Percentiles rank a stretch among this genome's conserved stretches.
phyloP scores from a whole-genome alignment of 2,329 filamentous ascomycete genomes.

The Trichophyton benhamiae region DNA sequence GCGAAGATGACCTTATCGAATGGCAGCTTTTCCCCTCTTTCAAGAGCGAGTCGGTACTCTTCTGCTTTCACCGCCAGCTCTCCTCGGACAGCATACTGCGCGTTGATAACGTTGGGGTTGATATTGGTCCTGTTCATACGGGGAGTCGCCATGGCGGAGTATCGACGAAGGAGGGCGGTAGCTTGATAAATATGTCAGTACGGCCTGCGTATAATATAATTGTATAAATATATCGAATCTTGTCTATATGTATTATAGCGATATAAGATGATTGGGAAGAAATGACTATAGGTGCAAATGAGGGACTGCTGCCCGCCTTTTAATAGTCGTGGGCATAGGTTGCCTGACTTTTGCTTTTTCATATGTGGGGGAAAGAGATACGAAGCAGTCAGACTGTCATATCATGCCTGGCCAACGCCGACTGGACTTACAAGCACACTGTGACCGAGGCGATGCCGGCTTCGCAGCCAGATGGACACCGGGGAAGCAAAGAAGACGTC shows the following conservation, averaged over 20 bases:
- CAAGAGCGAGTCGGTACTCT: constrained; percentile 65
- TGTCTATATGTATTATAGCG: no score
- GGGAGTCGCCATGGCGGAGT: constrained; percentile 19
- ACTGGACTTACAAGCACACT: constrained; percentile 1
- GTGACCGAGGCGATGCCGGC: neutral
- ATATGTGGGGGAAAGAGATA: neutral
- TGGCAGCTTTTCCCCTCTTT: constrained; percentile 45
- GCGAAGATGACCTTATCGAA: constrained; percentile 88
- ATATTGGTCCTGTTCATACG: constrained; percentile 71
- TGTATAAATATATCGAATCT: no score
- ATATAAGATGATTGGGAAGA: neutral
- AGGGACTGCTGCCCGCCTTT: neutral
- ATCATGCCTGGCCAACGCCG: neutral
- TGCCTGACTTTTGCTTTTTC: neutral
- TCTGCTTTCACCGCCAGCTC: constrained; percentile 91
- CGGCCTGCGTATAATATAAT: neutral
- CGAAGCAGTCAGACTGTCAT: neutral
- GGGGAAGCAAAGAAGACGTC: neutral
- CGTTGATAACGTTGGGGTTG: constrained; percentile 74
- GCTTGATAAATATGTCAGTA: neutral
- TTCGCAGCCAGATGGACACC: neutral
- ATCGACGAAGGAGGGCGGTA: neutral
- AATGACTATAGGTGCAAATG: neutral
- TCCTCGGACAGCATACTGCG: constrained; percentile 92
- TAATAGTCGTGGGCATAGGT: neutral